phyloP scores from a whole-genome alignment of 2,329 filamentous ascomycete genomes.

The Apiospora arundinis region DNA sequence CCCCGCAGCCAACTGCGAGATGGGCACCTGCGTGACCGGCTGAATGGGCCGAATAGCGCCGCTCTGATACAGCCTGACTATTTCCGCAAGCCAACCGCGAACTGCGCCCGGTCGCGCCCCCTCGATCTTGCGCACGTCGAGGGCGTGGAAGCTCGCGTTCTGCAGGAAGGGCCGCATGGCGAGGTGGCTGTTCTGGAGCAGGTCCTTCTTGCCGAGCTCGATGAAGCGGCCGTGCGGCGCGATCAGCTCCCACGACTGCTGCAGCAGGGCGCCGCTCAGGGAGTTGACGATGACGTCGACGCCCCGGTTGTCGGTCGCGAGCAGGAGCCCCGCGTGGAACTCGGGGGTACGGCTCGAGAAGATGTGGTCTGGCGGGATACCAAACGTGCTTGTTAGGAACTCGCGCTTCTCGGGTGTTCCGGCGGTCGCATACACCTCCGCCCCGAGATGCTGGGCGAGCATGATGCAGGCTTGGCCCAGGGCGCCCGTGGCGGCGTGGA shows the following conservation, averaged over 20 bases:
- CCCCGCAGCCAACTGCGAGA: constrained; percentile 27
- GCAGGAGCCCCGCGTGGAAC: constrained; percentile 29
- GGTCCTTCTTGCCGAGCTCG: constrained; percentile 30
- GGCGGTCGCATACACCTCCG: constrained; percentile 32
- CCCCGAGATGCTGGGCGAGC: constrained; percentile 26
- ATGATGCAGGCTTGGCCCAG: constrained; percentile 30
- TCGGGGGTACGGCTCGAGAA: constrained; percentile 30
- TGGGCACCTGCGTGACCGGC: constrained; percentile 23
- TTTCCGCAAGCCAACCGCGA: background rate
- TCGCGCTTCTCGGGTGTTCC: constrained; percentile 29
- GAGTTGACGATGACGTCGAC: constrained; percentile 49
- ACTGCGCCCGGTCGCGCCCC: constrained; percentile 26
- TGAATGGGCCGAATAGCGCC: constrained; percentile 1
- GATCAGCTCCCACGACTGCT: constrained; percentile 39
- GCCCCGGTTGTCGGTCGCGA: constrained; percentile 13
- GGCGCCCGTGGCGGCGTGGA: constrained; percentile 29
- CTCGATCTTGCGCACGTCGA: constrained; percentile 27
- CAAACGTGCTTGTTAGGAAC: constrained; percentile 29
- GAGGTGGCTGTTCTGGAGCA: constrained; percentile 22
- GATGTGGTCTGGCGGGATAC: constrained; percentile 33
- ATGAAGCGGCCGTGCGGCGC: constrained; percentile 36
- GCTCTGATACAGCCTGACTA: background rate
- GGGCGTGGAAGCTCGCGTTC: constrained; percentile 29
- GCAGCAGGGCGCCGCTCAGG: constrained; percentile 41
- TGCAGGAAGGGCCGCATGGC: constrained; percentile 26